phyloP scores from a whole-genome alignment of 2,329 filamentous ascomycete genomes.

The Xenosphaeropsis pyriputrescens region DNA sequence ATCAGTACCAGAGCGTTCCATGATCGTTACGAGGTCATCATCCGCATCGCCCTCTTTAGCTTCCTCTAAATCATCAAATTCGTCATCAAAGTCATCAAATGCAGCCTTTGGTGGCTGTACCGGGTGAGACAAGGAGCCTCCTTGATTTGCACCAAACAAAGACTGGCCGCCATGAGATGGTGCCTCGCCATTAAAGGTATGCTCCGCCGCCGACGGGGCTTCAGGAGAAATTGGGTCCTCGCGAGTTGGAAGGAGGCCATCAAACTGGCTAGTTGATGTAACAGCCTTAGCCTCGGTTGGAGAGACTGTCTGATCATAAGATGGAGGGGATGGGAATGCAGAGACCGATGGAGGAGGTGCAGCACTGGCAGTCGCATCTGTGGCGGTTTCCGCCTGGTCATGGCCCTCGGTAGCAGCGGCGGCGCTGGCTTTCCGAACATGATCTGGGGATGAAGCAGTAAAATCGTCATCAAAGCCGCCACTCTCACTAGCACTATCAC shows the following conservation, averaged over 20 bases:
- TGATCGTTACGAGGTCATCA: conserved; percentile 59
- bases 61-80: conserved; percentile 72
- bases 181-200: conserved; percentile 9
- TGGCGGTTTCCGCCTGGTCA: conserved; percentile 12
- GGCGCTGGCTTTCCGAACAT: conserved; percentile 9
- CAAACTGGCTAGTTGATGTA: conserved; percentile 33
- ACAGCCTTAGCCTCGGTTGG: conserved; percentile 25
- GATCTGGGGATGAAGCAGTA: conserved; percentile 36
- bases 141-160: conserved; percentile 9
- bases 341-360: conserved; percentile 31
- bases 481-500: conserved; percentile 61
- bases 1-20: conserved; percentile 47
- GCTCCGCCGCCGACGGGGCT: conserved; percentile 10
- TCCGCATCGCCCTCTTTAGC: conserved; percentile 69
- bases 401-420: conserved; percentile 5
- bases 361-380: conserved; percentile 10
- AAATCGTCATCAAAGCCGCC: conserved; percentile 94
- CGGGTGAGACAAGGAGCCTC: conserved; percentile 11
- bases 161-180: conserved; percentile 5
- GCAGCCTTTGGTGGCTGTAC: conserved; percentile 28
- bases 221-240: conserved; percentile 28
- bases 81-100: conserved; percentile 65
- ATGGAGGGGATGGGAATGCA: conserved; percentile 42
- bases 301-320: conserved; percentile 30
- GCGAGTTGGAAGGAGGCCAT: conserved; percentile 37